phyloP scores from a whole-genome alignment of 2,329 filamentous ascomycete genomes.

The Dactylellina haptotyla region DNA sequence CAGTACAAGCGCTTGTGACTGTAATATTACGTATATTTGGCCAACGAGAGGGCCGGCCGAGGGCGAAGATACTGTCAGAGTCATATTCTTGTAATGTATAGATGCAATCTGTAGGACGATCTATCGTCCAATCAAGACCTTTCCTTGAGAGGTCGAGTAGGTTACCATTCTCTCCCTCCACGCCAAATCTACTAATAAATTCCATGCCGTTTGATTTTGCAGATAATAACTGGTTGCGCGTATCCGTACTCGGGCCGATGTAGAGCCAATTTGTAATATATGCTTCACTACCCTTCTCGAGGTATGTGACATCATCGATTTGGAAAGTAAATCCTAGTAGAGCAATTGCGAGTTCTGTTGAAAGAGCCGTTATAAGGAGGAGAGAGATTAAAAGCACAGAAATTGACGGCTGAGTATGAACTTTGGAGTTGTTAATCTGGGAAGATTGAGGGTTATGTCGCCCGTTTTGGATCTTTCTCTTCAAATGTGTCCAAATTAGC shows the following conservation, averaged over 20 bases:
- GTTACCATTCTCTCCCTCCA: neutral
- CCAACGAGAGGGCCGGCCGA: constrained; percentile 4
- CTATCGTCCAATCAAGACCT: neutral
- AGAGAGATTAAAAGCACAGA: neutral
- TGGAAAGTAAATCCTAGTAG: constrained; percentile 8
- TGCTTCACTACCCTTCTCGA: neutral
- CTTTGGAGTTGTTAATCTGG: neutral
- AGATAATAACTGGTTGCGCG: neutral
- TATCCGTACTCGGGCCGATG: neutral
- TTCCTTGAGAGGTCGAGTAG: constrained; percentile 1
- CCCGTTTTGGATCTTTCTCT: neutral
- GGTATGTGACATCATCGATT: constrained; percentile 9
- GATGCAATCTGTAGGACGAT: neutral
- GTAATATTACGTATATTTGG: constrained; percentile 1
- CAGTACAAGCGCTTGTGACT: neutral
- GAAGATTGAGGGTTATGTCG: neutral
- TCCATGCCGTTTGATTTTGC: neutral
- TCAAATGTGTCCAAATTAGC: constrained; percentile 5
- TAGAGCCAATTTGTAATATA: constrained; percentile 14
- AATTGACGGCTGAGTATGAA: neutral
- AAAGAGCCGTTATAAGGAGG: neutral
- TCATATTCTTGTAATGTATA: constrained; percentile 5
- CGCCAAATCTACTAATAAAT: constrained; percentile 4
- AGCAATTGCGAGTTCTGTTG: constrained; percentile 3
- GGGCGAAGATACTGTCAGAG: neutral